Evolutionary conservation across 2,329 filamentous ascomycete species (phyloP), one percentile per base, ranked within the genome.

Genomic region (Fusarium verticillioides): DNA sequence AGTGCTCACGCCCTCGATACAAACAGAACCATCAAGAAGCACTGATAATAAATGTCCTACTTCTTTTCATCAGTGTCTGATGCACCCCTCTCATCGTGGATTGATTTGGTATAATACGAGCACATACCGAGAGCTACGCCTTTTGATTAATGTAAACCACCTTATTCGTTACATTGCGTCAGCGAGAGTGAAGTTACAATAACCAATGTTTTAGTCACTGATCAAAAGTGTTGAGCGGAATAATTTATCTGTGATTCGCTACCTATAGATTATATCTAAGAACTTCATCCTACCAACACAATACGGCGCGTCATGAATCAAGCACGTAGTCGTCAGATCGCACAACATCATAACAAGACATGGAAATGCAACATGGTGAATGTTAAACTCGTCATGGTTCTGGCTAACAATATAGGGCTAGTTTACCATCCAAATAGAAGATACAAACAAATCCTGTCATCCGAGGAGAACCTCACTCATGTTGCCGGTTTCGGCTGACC

Each of bases 1-100:
- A 37, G 19, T 2, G n/a, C 50, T 53, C 15, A 21, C 7, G 9
- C 30, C 30, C 10, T 30, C 30, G 10, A 30, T 30, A 11, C 10
- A 30, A 30, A 30, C 10, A 30, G 10, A 30, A 30, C 9, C 30
- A 30, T 30, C 30, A 10, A 30, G 10, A 4, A 30, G 30, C 4
- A 39, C 7, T 16, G 4, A 16, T 9, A 28, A 16, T 28, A 5
- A 12, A 4, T 7, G 5, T 4, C 37, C 18, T 63, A 70, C 37
- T 75, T 30, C 46, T 69, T 75, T 4, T 67, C n/a, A 11, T 69
- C 61, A 10, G 53, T 39, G 7, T 61, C 60, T 19, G 53, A 32
- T 4, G 70, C 12, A 28, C 77, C 76, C 0, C 74, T 74, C 2
- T 75, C 75, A 12, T 78, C 56, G 23, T 78, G 75, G 11, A 78